Evolutionary conservation across 1,139 yeast species (phyloP), one percentile per base, ranked within the genome.

Genomic region (Lodderomyces jiufengensis): DNA sequence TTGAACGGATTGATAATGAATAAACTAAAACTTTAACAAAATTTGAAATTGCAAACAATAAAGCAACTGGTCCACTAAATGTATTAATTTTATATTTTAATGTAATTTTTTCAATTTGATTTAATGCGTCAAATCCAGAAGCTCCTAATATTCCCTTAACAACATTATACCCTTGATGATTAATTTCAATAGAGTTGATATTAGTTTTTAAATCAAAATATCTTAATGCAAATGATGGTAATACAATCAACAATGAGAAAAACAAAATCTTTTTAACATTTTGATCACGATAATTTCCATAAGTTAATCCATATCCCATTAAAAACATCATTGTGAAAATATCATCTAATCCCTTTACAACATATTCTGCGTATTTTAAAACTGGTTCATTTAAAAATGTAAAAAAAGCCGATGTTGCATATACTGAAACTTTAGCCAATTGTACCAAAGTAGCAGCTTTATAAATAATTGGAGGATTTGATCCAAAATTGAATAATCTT

Each of bases 81-180:
- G 16, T 24, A 10, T 36, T 24, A 5, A 32, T 10, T 7, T 26
- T 34, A 11, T 14, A 24, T 4, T 41, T 30, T 20, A 24, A 27
- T 10, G 27, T 9, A 4, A 37, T 7, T 28, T 38, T 29, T 16
- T 37, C 34, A 10, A 33, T 16, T 3, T 23, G 25, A 11, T 29
- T 35, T 14, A 39, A 23, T 8, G 41, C 45, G 25, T 37, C 41
- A 29, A 29, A 41, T 4, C 28, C 12, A 8, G 24, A 36, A 12
- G 40, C 11, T 7, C 45, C 45, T 12, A 41, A 27, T n/a, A 41
- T 24, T 15, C 41, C 41, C 10, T 34, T 26, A 18, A 37, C 30
- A 10, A 41, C 33, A 24, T 29, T 34, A 24, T 37, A 41, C 20
- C 31, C 15, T 23, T 25, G 29, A 20, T 31, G 24, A 26, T 41